Conservation (phyloP, 805 yeast genomes). For the Vanderwaltozyma polyspora region DNA sequence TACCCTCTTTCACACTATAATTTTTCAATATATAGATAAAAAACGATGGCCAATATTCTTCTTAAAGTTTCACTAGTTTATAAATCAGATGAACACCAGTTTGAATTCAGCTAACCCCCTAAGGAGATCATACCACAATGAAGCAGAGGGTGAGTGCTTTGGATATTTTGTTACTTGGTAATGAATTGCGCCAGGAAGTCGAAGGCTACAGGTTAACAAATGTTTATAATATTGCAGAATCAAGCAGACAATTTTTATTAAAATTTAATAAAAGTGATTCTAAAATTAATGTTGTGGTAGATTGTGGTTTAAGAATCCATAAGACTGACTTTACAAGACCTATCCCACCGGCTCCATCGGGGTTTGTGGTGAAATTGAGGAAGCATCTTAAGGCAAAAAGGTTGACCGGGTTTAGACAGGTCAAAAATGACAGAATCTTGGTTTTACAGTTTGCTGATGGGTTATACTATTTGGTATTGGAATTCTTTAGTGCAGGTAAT, state of each 20-base stretch:
- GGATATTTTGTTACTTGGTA: constrained; percentile 61
- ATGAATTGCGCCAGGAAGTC: constrained; percentile 50
- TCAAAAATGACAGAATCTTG: constrained; percentile 71
- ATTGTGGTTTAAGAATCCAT: constrained; percentile 78
- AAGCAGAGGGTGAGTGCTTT: constrained; percentile 81
- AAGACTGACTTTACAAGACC: constrained; percentile 72
- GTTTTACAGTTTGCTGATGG: constrained; percentile 84
- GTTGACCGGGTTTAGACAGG: constrained; percentile 58
- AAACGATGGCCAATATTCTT: too few relatives aligned
- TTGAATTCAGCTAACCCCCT: too few relatives aligned
- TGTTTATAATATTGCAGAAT: constrained; percentile 68
- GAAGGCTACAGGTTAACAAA: constrained; percentile 67
- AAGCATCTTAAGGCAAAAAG: constrained; percentile 78
- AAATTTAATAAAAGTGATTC: constrained; percentile 80
- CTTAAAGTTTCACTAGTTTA: too few relatives aligned
- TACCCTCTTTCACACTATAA: too few relatives aligned
- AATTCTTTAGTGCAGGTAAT: constrained; percentile 93
- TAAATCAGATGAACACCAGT: too few relatives aligned
- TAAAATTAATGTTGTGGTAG: constrained; percentile 63
- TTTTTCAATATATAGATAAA: too few relatives aligned
- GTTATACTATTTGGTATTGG: constrained; percentile 61
- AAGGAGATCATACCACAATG: too few relatives aligned
- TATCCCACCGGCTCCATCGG: constrained; percentile 70
- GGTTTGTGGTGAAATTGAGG: constrained; percentile 74
- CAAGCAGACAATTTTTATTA: constrained; percentile 60